A percentile compares a stretch with the other conserved stretches of the same genome.
These are phyloP conservation scores for Tolypocladium ophioglossoides DNA, from an alignment of 2,329 filamentous ascomycete genomes.

Conservation along the genomic window DNA sequence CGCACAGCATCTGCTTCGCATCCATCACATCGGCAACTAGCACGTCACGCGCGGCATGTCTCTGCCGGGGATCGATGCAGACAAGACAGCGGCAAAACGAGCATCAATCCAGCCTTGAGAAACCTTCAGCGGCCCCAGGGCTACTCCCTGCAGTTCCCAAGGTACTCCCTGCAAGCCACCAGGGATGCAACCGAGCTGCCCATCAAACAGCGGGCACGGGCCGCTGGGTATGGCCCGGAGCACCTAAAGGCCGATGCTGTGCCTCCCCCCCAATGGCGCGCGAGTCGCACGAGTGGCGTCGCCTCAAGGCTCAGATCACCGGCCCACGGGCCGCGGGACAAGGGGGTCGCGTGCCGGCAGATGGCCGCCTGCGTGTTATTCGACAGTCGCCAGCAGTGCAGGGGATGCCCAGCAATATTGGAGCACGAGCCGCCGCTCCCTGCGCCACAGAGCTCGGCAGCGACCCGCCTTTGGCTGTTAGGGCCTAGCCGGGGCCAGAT, in stretches of 20 bases:
- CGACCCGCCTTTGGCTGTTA: neutral
- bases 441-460: neutral
- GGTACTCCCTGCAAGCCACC: too few relatives aligned
- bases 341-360: slow-evolving; percentile 1
- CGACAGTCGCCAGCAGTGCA: neutral
- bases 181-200: neutral
- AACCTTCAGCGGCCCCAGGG: neutral
- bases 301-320: neutral
- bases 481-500: neutral
- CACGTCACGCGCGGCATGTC: neutral
- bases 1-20: neutral
- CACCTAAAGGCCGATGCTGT: too few relatives aligned
- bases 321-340: neutral
- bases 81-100: too few relatives aligned
- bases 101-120: too few relatives aligned
- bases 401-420: neutral
- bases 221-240: too few relatives aligned
- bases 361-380: slow-evolving; percentile 1
- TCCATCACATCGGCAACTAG: neutral
- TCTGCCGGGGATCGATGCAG: neutral
- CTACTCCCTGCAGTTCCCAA: too few relatives aligned
- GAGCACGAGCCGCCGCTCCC: neutral
- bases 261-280: neutral
- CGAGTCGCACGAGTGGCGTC: neutral
- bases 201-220: neutral